Percentiles rank a stretch among this genome's conserved stretches.
Conservation (phyloP, 805 yeast species). For the Pichia heedii region DNA sequence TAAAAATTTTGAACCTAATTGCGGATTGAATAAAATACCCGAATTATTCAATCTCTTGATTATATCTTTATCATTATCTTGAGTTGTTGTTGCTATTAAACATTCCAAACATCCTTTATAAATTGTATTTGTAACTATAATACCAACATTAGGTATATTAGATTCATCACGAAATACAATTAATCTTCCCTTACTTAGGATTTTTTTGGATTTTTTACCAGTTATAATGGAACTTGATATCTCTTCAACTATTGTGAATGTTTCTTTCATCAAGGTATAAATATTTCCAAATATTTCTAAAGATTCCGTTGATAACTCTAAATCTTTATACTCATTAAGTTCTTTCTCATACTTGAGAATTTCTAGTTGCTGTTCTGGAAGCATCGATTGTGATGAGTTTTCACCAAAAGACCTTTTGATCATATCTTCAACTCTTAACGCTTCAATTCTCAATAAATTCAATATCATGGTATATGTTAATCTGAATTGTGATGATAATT, state of each 20-base stretch:
- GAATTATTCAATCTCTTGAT: constrained; percentile 7
- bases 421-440: constrained; percentile 95
- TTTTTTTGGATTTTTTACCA: constrained; percentile 38
- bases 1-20: constrained; percentile 26
- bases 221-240: constrained; percentile 29
- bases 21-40: constrained; percentile 19
- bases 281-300: constrained; percentile 34
- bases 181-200: constrained; percentile 46
- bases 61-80: not conserved
- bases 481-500: constrained; percentile 84
- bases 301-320: constrained; percentile 32
- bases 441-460: constrained; percentile 85
- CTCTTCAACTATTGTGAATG: not conserved
- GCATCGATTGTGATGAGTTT: constrained; percentile 71
- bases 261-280: constrained; percentile 27
- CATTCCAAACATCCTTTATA: constrained; percentile 9
- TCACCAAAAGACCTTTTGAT: constrained; percentile 93
- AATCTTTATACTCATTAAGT: constrained; percentile 23
- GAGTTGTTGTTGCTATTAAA: constrained; percentile 26
- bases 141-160: constrained; percentile 13
- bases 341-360: constrained; percentile 45
- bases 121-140: not conserved
- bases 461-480: constrained; percentile 93
- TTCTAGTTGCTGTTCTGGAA: constrained; percentile 76
- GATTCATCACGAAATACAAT: constrained; percentile 46